Conservation (phyloP, 192 early-diverging fungal genomes). For the Mortierella antarctica region DNA sequence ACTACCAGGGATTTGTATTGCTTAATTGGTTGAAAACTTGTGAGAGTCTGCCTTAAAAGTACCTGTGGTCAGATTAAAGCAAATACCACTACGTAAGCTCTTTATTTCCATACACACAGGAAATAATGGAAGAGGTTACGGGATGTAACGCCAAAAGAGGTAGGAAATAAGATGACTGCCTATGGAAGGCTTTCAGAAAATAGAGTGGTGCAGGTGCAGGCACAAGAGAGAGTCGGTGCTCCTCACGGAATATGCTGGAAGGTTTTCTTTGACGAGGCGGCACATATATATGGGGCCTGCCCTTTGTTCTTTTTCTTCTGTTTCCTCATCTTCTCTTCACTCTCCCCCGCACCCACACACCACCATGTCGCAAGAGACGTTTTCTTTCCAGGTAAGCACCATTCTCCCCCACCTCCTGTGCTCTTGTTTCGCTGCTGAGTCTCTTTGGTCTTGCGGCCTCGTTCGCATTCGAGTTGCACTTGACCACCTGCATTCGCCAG, state of each 20-base stretch:
- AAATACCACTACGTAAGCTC: too few species aligned
- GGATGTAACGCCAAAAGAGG: too few species aligned
- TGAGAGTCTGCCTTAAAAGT: too few species aligned
- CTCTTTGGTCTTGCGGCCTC: not conserved
- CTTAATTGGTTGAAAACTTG: too few species aligned
- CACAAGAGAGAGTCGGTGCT: not conserved
- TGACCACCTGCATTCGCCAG: not conserved
- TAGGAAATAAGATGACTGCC: too few species aligned
- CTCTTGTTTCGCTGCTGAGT: not conserved
- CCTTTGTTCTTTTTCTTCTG: constrained; percentile 10
- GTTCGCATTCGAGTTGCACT: not conserved
- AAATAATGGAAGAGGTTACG: too few species aligned
- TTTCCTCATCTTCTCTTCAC: constrained; percentile 21
- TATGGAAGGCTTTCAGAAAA: too few species aligned
- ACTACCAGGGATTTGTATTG: too few species aligned
- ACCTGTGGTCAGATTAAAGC: too few species aligned
- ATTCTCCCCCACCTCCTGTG: not conserved
- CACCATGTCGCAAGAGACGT: constrained; percentile 42
- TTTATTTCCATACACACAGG: too few species aligned
- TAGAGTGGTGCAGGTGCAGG: too few species aligned
- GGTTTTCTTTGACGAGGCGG: constrained; percentile 5
- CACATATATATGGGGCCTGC: not conserved
- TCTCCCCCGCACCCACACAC: constrained; percentile 1
- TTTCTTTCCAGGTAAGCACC: constrained; percentile 38
- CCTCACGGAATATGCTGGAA: constrained; percentile 11